Conservation (phyloP, 1,284 basidiomycete genomes). For the Rhodotorula sp. region DNA sequence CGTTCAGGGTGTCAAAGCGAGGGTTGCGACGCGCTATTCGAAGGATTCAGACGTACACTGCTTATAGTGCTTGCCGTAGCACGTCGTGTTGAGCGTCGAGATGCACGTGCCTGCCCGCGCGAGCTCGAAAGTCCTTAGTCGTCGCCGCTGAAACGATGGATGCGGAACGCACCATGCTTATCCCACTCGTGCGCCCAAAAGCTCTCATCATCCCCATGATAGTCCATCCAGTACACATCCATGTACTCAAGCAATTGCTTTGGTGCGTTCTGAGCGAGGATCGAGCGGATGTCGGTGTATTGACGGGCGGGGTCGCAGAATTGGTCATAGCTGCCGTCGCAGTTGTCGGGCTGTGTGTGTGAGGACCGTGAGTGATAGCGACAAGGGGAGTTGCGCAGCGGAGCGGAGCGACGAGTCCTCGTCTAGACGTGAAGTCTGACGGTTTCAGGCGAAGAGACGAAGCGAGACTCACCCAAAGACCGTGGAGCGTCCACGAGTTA, state of each 20-base stretch:
- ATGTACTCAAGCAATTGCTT: constrained; percentile 66
- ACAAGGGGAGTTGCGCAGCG: background rate
- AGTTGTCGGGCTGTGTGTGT: constrained; percentile 57
- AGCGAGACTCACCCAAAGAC: constrained; percentile 9
- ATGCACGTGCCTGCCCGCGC: constrained; percentile 58
- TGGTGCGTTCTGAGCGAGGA: constrained; percentile 62
- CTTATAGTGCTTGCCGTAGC: constrained; percentile 56
- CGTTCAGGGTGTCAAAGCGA: background rate
- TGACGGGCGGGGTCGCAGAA: constrained; percentile 66
- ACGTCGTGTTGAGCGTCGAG: constrained; percentile 58
- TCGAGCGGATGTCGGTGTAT: constrained; percentile 61
- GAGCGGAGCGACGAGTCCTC: background rate
- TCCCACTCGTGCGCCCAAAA: constrained; percentile 48
- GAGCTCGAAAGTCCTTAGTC: background rate
- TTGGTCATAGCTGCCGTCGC: constrained; percentile 63
- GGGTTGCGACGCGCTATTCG: no score
- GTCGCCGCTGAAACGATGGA: no score
- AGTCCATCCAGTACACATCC: constrained; percentile 52
- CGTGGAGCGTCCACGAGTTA: constrained; percentile 62
- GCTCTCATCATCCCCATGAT: constrained; percentile 45
- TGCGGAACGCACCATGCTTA: constrained; percentile 58
- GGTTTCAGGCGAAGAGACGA: background rate
- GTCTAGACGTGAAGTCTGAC: background rate
- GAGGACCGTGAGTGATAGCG: no score
- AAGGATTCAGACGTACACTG: constrained; percentile 36